phyloP scores from a whole-genome alignment of 768 basidiomycete species.

The Termitomyces sp. region DNA sequence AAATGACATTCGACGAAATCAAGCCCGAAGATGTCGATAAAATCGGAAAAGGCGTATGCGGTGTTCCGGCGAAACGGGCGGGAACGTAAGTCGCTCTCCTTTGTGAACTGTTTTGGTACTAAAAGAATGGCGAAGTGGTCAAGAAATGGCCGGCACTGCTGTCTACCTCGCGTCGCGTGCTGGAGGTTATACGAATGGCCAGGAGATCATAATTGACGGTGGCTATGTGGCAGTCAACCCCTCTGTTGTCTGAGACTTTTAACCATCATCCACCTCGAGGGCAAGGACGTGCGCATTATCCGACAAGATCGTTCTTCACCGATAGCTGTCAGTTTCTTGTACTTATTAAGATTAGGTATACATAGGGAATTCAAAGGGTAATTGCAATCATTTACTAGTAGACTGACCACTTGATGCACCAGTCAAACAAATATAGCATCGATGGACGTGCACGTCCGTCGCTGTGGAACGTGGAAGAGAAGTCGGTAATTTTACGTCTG shows the following conservation, averaged over 20 bases:
- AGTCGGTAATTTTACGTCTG: neutral
- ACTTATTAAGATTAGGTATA: neutral
- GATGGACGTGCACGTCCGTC: neutral
- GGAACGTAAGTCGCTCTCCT: constrained; percentile 34
- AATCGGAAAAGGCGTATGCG: constrained; percentile 55
- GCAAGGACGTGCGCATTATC: neutral
- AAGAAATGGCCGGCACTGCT: constrained; percentile 76
- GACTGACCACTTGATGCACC: neutral
- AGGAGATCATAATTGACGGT: constrained; percentile 76
- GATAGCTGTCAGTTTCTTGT: neutral
- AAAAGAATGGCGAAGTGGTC: constrained; percentile 36
- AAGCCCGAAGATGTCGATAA: constrained; percentile 32
- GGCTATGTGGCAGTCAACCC: constrained; percentile 76
- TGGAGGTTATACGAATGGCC: constrained; percentile 73
- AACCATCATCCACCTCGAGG: neutral
- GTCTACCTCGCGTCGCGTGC: constrained; percentile 73
- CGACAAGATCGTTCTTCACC: neutral
- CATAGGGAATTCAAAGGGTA: neutral
- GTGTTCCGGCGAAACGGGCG: constrained; percentile 42
- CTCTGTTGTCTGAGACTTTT: constrained; percentile 31
- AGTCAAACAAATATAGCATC: too few relatives aligned
- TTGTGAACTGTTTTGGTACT: neutral
- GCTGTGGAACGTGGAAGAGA: neutral
- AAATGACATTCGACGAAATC: constrained; percentile 64
- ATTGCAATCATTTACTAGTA: neutral